Evolutionary conservation across 2,329 filamentous ascomycete genomes (phyloP).

Genomic region (Microascus cirrosus): DNA sequence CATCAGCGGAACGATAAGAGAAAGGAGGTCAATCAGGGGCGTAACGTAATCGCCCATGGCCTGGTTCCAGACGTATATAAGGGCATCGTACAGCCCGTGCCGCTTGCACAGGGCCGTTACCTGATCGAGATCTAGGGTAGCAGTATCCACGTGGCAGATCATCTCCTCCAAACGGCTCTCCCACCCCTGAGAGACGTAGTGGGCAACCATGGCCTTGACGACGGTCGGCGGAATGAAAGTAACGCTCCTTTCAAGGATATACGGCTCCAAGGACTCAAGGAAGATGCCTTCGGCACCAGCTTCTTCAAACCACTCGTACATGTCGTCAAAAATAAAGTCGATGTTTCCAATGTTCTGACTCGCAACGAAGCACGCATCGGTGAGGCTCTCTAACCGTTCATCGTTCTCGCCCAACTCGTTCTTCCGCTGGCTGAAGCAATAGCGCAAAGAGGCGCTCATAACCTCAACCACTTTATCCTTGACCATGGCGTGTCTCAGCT

Average conservation of each 20-base stretch:
- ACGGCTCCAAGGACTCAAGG: conserved; percentile 77
- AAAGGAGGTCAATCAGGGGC: conserved; percentile 72
- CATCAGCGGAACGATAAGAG: conserved; percentile 51
- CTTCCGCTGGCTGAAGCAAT: conserved; percentile 63
- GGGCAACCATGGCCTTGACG: conserved; percentile 73
- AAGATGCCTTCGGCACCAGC: conserved; percentile 63
- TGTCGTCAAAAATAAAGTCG: conserved; percentile 82
- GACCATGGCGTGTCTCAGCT: conserved; percentile 67
- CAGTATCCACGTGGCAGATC: conserved; percentile 83
- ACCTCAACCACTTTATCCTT: conserved; percentile 85
- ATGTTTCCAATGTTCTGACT: conserved; percentile 67
- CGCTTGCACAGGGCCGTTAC: conserved; percentile 84
- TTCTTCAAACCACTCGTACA: conserved; percentile 85
- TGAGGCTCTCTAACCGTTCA: conserved; percentile 60
- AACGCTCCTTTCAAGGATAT: conserved; percentile 70
- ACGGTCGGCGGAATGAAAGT: conserved; percentile 67
- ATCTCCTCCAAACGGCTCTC: conserved; percentile 81
- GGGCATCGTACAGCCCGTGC: conserved; percentile 83
- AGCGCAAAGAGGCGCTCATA: conserved; percentile 82
- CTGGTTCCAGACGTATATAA: conserved; percentile 95
- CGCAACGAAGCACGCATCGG: conserved; percentile 72
- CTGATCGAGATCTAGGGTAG: conserved; percentile 88
- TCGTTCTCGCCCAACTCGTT: conserved; percentile 33
- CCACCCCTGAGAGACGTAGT: conserved; percentile 67
- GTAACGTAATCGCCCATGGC: conserved; percentile 83